Evolutionary conservation across 257 asterid genomes (phyloP), one percentile per base, ranked within the genome.

Genomic region (Paraleonurus japonicus): DNA sequence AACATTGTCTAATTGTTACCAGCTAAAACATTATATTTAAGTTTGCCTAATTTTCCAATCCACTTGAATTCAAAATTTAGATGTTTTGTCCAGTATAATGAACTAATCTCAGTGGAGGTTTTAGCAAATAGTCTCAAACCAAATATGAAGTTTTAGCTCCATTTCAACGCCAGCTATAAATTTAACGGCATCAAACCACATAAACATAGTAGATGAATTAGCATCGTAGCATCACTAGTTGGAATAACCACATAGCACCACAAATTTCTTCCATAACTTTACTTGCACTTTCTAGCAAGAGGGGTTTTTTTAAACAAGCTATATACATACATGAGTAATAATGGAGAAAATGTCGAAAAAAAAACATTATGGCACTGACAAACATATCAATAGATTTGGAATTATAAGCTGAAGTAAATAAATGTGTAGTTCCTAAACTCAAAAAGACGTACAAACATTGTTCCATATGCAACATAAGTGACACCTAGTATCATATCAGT

Each of bases 401-500:
- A 72, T 23, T 53, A n/a, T 15, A 53, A 70, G 50, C 24, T 43
- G 71, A 67, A 48, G 67, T 33, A 20, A 22, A 26, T 27, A 20
- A n/a, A n/a, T n/a, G n/a, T n/a, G 45, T 27, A 55, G 71, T 58
- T 75, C 58, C 61, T 15, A 45, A 41, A 17, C 30, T 22, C 11
- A 45, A 19, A 50, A 48, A 43, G 30, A 50, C 30, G 61, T 62
- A 54, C 22, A 74, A 61, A 50, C 55, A 50, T 13, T 45, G 67
- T 43, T 58, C 50, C 50, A 28, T n/a, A 24, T 1, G 61, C 70
- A 30, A 39, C 67, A 32, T 10, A 22, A 58, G 64, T 33, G 28
- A 22, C 45, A 7, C n/a, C 23, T 32, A 35, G 53, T 19, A 57
- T 85, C 78, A 86, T 19, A 57, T 85, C 78, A 86, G 74, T 85